Base-by-base conservation (phyloP, 495 filamentous ascomycete genomes). In the Talaromyces stipitatus region DNA sequence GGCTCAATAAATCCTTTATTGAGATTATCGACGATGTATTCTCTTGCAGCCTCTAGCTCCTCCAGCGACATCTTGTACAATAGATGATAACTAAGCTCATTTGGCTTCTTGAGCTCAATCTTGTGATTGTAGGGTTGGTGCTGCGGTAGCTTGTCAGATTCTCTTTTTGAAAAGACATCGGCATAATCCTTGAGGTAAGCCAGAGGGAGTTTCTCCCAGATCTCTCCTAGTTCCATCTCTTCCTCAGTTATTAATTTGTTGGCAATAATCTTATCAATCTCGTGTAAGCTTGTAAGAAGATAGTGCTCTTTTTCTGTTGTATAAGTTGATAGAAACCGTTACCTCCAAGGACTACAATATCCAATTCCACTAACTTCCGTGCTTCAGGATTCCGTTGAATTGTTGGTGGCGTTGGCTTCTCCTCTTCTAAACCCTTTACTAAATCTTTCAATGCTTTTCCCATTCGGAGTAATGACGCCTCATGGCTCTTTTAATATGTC, bases 1-100 rank as follows among this genome's bases (percentile, higher is more conserved):
- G 45, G 38, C 27, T 6, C 28, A 27, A 67, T 67, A 26, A 67
- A 67, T 14, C 58, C 64, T 38, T 62, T 60, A 26, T 46, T 24
- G 0, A 66, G 55, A 33, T 65, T 60, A 1, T 66, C 54, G 12
- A 58, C 45, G 8, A 66, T 38, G 28, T 64, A 65, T 29, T 59
- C 33, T 24, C 47, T 46, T n/a, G 48, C 26, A 14, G 51, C 52
- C 32, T 67, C 48, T 5, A 70, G 28, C 47, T 72, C 57, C 20
- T 68, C 46, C 1, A 43, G 6, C 1, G 60, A 64, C 55, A 71
- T 69, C 3, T 58, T 47, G 26, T 72, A 69, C n/a, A 69, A 30
- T 7, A 7, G 29, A 7, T 30, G 14, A 3, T 54, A 57, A 30
- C 67, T 61, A 20, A 55, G 46, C 1, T 16, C 18, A 24, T 48